Percentiles rank a stretch among this genome's conserved stretches.
Conservation (phyloP, 257 asterid species). For the Cinchona pubescens region DNA sequence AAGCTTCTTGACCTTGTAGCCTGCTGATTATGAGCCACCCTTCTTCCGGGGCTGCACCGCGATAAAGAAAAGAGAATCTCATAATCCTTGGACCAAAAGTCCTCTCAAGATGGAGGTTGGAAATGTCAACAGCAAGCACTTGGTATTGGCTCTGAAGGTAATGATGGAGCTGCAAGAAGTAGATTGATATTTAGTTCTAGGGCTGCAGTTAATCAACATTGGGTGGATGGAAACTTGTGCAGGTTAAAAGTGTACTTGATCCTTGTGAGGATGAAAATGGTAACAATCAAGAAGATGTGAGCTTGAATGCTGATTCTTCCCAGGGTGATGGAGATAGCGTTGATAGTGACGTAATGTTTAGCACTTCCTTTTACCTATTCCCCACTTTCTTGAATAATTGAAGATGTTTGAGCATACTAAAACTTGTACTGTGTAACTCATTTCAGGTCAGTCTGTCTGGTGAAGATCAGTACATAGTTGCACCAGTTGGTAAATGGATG, state of each 20-base stretch:
- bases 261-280: conserved; percentile 91
- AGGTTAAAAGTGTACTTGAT: conserved; percentile 96
- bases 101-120: conserved; percentile 93
- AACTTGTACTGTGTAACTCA: conserved; percentile 12
- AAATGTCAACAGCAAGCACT: conserved; percentile 83
- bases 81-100: conserved; percentile 70
- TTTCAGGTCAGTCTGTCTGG: conserved; percentile 70
- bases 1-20: conserved; percentile 57
- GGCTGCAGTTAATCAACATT: conserved; percentile 12
- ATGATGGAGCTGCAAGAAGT: conserved; percentile 16
- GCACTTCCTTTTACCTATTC: conserved; percentile 16
- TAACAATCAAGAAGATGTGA: conserved; percentile 52
- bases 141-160: conserved; percentile 84
- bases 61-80: conserved; percentile 78
- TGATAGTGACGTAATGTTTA: conserved; percentile 65
- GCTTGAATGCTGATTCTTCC: conserved; percentile 67
- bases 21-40: conserved; percentile 92
- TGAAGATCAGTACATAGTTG: conserved; percentile 68
- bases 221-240: conserved; percentile 23
- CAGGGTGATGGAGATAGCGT: conserved; percentile 50
- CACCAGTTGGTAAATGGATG: conserved; percentile 52
- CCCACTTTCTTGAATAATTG: conserved; percentile 9
- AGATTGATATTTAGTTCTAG: conserved; percentile 12
- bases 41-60: conserved; percentile 85
- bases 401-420: background rate